Percentiles rank a stretch among this genome's conserved stretches.
phyloP scores from a whole-genome alignment of 257 asterid species.

The Fraxinus anomala region DNA sequence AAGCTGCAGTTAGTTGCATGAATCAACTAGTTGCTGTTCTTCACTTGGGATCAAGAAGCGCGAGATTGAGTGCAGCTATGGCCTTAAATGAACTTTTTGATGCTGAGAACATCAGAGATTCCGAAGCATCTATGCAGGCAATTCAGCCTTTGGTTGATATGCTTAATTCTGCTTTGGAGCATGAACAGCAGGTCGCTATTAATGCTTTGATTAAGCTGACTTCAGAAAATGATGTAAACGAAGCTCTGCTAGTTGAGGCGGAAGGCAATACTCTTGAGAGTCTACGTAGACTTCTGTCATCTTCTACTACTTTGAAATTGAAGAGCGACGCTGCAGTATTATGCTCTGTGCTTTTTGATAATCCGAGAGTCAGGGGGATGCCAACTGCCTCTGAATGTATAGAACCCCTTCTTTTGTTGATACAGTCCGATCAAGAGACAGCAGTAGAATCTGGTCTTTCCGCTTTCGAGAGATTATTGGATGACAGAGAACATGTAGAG shows the following conservation, averaged over 20 bases:
- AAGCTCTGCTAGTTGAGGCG: constrained; percentile 58
- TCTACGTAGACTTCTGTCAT: constrained; percentile 57
- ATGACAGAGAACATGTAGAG: constrained; percentile 65
- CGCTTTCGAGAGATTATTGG: constrained; percentile 79
- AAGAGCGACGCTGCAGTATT: constrained; percentile 73
- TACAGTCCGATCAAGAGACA: constrained; percentile 59
- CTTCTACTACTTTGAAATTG: constrained; percentile 55
- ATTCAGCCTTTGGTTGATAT: constrained; percentile 79
- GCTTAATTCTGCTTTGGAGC: constrained; percentile 58
- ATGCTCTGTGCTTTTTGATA: constrained; percentile 60
- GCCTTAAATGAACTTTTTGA: constrained; percentile 72
- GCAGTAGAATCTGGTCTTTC: constrained; percentile 74
- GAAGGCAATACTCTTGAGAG: constrained; percentile 68
- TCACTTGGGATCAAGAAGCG: constrained; percentile 82
- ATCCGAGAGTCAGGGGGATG: constrained; percentile 54
- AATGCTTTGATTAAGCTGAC: constrained; percentile 72
- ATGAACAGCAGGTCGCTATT: constrained; percentile 72
- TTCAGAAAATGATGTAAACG: constrained; percentile 50
- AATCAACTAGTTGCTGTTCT: constrained; percentile 82
- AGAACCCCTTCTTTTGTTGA: constrained; percentile 64
- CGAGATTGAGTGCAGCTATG: constrained; percentile 75
- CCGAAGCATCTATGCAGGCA: constrained; percentile 74
- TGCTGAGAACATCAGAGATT: constrained; percentile 62
- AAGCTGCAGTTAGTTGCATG: constrained; percentile 69
- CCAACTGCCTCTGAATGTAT: constrained; percentile 56